These are phyloP conservation scores for Peterozyma xylosa DNA, from an alignment of 805 yeast genomes.

Conservation along the genomic window DNA sequence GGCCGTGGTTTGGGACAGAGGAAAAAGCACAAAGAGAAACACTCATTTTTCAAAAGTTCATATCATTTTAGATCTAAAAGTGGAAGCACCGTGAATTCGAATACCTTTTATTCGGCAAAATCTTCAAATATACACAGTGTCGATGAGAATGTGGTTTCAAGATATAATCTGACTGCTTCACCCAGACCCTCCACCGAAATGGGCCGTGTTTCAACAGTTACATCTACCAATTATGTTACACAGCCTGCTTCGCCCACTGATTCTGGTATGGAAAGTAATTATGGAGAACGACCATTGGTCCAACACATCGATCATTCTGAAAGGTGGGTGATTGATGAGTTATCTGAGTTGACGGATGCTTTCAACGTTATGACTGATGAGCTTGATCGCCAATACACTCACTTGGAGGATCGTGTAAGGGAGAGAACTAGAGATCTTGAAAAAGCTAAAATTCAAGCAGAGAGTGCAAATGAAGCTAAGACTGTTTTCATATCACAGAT, in stretches of 20 bases:
- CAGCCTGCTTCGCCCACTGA: slow-evolving; percentile 20
- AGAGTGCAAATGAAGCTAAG: slow-evolving; percentile 93
- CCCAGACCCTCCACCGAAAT: not conserved
- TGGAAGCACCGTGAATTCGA: not conserved
- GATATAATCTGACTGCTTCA: not conserved
- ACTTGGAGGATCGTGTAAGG: slow-evolving; percentile 81
- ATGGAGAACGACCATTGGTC: slow-evolving; percentile 21
- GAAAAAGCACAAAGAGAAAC: not conserved
- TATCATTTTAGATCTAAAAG: slow-evolving; percentile 16
- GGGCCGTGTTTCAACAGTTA: not conserved
- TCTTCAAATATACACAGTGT: not conserved
- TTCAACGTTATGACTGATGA: slow-evolving; percentile 90
- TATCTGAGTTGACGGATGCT: slow-evolving; percentile 80
- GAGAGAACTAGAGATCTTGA: slow-evolving; percentile 84
- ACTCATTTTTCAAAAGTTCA: slow-evolving; percentile 14
- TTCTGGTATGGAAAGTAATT: slow-evolving; percentile 34
- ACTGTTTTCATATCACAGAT: slow-evolving; percentile 90
- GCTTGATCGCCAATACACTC: slow-evolving; percentile 73
- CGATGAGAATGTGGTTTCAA: not conserved
- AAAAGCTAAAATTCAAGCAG: slow-evolving; percentile 72
- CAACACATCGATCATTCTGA: slow-evolving; percentile 20
- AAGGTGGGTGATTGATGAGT: slow-evolving; percentile 67
- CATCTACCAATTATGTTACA: not conserved
- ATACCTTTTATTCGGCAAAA: not conserved
- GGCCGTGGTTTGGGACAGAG: slow-evolving; percentile 23